Base-by-base conservation (phyloP, 805 yeast species). In the Kodamaea hsintzibuensis region DNA sequence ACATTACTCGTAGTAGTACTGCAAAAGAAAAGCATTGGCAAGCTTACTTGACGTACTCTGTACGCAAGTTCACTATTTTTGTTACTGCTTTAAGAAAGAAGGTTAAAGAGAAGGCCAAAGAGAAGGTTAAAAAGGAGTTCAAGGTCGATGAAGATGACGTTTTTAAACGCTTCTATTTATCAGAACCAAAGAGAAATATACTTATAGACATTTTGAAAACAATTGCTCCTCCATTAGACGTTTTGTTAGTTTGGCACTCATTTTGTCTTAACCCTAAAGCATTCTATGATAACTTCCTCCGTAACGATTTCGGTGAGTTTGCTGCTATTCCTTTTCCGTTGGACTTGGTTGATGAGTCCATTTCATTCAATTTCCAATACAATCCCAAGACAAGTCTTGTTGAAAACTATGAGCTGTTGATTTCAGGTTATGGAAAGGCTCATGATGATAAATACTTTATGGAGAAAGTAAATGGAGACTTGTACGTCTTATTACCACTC, bases 171-270 rank as follows among this genome's bases (percentile, higher is more conserved):
- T 22, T 22, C 6, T 22, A 22, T 22, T 22, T 22, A 22, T 22
- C 25, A 4, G 25, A 22, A 22, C 25, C 25, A 22, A 22, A 22
- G 25, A 22, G 25, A 22, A 22, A 22, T 22, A 22, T 22, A 3
- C 25, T 22, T 22, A 22, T 22, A 4, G 25, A 22, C 3, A 22
- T 22, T 6, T n/a, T 38, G 17, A 38, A 13, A 38, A 14, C 42
- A n/a, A 3, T 49, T 49, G n/a, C 60, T 13, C 68, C 68, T 2
- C 67, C 67, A 6, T 51, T 65, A 39, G 69, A 65, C 38, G 60
- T 65, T 3, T 16, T 62, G 14, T 52, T 64, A 60, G 62, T 65
- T 13, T 65, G 67, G 69, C 63, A 65, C 42, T 55, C 65, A 0
- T 60, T 64, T 42, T 43, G 61, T 27, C 54, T 63, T 49, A 62